Evolutionary conservation across 441 rosid genomes (phyloP), one percentile per base, ranked within the genome.

Genomic region (Manihot esculenta): DNA sequence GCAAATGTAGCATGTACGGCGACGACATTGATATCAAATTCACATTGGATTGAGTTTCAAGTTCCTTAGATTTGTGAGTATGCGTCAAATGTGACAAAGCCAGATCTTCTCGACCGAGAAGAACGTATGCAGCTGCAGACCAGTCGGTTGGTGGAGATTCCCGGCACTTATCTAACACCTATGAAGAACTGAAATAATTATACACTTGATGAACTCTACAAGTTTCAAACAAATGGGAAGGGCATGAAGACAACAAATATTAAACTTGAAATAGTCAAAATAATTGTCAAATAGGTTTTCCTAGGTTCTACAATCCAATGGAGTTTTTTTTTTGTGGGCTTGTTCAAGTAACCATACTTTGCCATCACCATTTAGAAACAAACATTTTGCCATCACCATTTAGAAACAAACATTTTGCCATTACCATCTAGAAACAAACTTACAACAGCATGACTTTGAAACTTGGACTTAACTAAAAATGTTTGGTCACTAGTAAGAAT

Each of bases 1-100:
- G 98, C 85, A 96, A 81, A 86, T 89, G 99, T 65, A 93, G 89
- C 97, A 89, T 93, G 84, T 93, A 96, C 63, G 99, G 99, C 50
- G 94, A 85, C 78, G 96, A 91, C 89, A 90, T 87, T 62, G 92
- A 87, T 78, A 87, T 83, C 76, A 90, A 84, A 74, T 81, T 88
- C 79, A 78, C 74, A 74, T 85, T 77, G 75, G 86, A 82, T 73
- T 81, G 87, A 63, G 83, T 79, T 82, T 89, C 93, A 55, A 80
- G 85, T 72, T 87, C 93, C 77, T 81, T 83, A 44, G 83, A 82
- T 83, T 85, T 87, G 81, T 81, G 67, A 44, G 89, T 76, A 74
- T 70, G 79, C 33, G 82, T 74, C 73, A 83, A 84, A 82, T 84
- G 79, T 11, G 94, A 88, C 75, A 85, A 81, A 78, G 97, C 97